Evolutionary conservation across 2,329 filamentous ascomycete genomes (phyloP), one percentile per base, ranked within the genome.

Genomic region (Aspergillus pseudotamarii): DNA sequence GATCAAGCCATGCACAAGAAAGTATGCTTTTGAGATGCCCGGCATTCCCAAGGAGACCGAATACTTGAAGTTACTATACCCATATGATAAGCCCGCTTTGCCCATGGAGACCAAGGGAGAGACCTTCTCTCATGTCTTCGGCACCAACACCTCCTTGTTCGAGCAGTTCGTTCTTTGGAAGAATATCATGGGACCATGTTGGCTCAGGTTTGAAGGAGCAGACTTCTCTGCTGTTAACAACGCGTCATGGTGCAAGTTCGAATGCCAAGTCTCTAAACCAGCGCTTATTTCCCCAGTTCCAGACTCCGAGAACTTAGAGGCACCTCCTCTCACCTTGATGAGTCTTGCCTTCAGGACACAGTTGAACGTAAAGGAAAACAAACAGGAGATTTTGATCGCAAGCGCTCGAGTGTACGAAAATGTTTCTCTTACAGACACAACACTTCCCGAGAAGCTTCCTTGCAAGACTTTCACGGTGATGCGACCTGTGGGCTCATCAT

Each of bases 141-240:
- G 96, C 32, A 91, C 91, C 61, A 97, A 95, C 76, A 99, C 95
- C 0, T 89, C 92, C 1, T 84, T 99, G 0, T 99, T 99, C 71
- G 95, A 99, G 79, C 95, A 99, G 71, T 99, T 99, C 74, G 95
- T 99, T 23, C 85, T 99, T 6, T 97, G 94, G 91, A 98, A 97
- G 81, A 96, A 97, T 74, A 92, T 99, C 71, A 99, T 97, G 94
- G 95, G 95, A 1, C 95, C 95, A 34, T 98, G 95, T 77, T 99
- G 95, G 95, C 86, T 99, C 53, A 94, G 90, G 74, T 95, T 99
- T 60, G 86, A 93, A 68, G 90, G 91, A 68, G 91, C 91, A 34
- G 89, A 97, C 76, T 97, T 96, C 75, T 85, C 86, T 21, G 84
- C 91, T 6, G 85, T 98, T 69, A 94, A 93, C 78, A 97, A 97